Base-by-base conservation (phyloP, 2,329 filamentous ascomycete species). In the Fusarium pininemorale region DNA sequence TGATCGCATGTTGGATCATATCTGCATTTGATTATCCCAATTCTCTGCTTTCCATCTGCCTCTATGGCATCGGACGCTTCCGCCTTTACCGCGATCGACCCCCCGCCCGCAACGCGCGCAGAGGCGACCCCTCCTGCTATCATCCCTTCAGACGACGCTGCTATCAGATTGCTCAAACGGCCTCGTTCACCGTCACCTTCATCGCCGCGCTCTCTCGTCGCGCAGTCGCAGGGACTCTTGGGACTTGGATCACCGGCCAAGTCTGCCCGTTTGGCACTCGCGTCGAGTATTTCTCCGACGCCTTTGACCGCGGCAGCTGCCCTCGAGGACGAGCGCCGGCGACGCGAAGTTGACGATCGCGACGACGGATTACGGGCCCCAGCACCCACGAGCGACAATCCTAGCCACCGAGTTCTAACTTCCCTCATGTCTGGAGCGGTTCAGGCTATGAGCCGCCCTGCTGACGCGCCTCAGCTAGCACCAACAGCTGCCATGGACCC, bases 51-150 rank as follows among this genome's bases (percentile, higher is more conserved):
- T 64, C 55, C 51, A 77, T 67, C 69, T 76, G 77, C 77, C 75
- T 78, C 77, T 83, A 90, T 90, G 88, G 86, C 87, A 81, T 87
- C 87, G 75, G 86, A 87, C 79, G 84, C 86, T 78, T 86, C 84
- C 79, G 82, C 84, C 77, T 84, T 88, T 81, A 85, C 87, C 81
- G 86, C 86, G 81, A 86, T 86, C 76, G 86, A 88, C 82, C 82
- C 84, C 80, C 83, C 86, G 80, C 83, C 84, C 71, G 78, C 81
- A 64, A 75, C 78, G 75, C 80, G 77, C 73, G 75, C 81, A 66
- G 80, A 83, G 51, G 74, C 80, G 57, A 78, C 81, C 64, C 76
- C 81, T 72, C 78, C 82, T 66, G 78, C 82, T 68, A 79, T 81
- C 69, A 81, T 84, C 72, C 78, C 80, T 75, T 77, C 81, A 61